Evolutionary conservation across 1,139 yeast genomes (phyloP), one percentile per base, ranked within the genome.

Genomic region (Eremothecium sinecaudum): DNA sequence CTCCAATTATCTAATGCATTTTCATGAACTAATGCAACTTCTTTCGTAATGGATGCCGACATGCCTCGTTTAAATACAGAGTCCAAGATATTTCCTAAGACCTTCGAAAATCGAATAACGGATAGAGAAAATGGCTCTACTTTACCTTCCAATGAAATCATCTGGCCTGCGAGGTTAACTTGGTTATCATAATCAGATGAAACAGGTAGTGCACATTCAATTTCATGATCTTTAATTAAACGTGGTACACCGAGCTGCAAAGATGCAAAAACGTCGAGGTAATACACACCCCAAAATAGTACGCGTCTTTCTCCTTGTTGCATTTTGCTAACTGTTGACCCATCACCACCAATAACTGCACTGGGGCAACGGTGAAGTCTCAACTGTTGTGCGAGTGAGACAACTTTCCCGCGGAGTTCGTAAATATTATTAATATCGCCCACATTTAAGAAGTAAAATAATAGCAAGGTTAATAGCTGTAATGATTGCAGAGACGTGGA

Each of bases 331-430:
- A 74, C 73, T 34, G 71, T 71, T 6, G 74, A 71, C 5, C 79
- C 76, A 32, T 63, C 66, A 11, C 66, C 65, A 2, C 73, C 71
- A 34, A 79, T 59, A 4, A 84, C 87, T 0, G 92, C 87, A 10
- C 87, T 80, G 10, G 94, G 94, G 58, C 94, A 80, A 44, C 94
- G 69, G 53, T 84, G 94, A 34, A 86, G 64, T 46, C 95, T 73
- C 36, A 86, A 62, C 46, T 86, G 92, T 50, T 82, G 94, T 2
- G 90, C 79, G 87, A 82, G 80, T 18, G 86, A 76, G 4, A 79
- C 75, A 5, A 80, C 77, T 46, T 79, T 65, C 28, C 90, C 87
- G 41, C 94, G 66, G 29, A 79, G 64, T 39, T 78, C 80, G 61
- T 83, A 84, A 39, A 86, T 70, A 1, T 84, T 76, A 10, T 75